These are phyloP conservation scores for Fusarium sp. DNA, from an alignment of 2,329 filamentous ascomycete species.

Conservation along the genomic window DNA sequence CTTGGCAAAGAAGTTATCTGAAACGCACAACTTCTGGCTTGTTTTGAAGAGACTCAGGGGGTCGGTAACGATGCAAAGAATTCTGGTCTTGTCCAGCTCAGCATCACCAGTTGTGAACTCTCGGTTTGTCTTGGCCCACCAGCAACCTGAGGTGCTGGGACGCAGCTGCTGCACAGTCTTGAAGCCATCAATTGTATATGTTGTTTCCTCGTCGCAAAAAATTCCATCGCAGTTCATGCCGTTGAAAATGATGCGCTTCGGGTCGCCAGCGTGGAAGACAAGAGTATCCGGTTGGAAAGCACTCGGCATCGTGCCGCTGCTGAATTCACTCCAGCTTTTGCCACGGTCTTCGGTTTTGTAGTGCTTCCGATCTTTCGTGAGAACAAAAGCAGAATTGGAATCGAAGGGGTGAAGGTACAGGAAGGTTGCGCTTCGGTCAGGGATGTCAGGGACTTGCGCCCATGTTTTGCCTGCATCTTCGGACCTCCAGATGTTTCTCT, in stretches of 20 bases:
- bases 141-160: constrained; percentile 76
- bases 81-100: constrained; percentile 71
- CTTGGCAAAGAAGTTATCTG: constrained; percentile 80
- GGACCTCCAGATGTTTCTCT: constrained; percentile 77
- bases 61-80: constrained; percentile 82
- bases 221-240: constrained; percentile 72
- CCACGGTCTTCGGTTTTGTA: constrained; percentile 87
- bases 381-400: constrained; percentile 77
- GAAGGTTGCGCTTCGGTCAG: constrained; percentile 67
- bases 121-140: constrained; percentile 83
- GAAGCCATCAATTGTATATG: constrained; percentile 90
- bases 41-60: constrained; percentile 73
- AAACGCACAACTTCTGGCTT: constrained; percentile 80
- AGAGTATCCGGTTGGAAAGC: constrained; percentile 62
- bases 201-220: constrained; percentile 68
- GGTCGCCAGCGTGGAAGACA: constrained; percentile 83
- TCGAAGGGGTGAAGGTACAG: constrained; percentile 83
- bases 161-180: constrained; percentile 71
- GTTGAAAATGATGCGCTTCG: constrained; percentile 86
- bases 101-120: constrained; percentile 75
- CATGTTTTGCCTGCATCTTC: constrained; percentile 82
- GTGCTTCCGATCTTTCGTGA: constrained; percentile 75
- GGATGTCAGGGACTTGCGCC: constrained; percentile 70
- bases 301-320: constrained; percentile 66
- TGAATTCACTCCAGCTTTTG: constrained; percentile 80